These are phyloP conservation scores for Daucus carota DNA, from an alignment of 129 eudicot genomes.

Conservation along the genomic window DH1_v3.0 NC_030382.2:51789001-51789500, in stretches of 20 bases:
- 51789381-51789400: slow-evolving; percentile 54
- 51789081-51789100: neutral
- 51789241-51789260: neutral
- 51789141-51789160: neutral
- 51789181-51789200: neutral
- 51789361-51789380: slow-evolving; percentile 67
- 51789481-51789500: slow-evolving; percentile 66
- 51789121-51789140: neutral
- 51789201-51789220: neutral
- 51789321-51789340: slow-evolving; percentile 33
- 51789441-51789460: slow-evolving; percentile 70
- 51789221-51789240: neutral
- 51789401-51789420: slow-evolving; percentile 61
- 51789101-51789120: neutral
- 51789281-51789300: neutral
- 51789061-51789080: neutral
- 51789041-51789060: neutral
- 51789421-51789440: slow-evolving; percentile 61
- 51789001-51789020: neutral
- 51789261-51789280: neutral
- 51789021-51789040: neutral
- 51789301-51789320: neutral
- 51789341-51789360: slow-evolving; percentile 72
- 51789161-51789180: neutral
- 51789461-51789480: slow-evolving; percentile 74